A percentile compares a stretch with the other conserved stretches of the same genome.
These are phyloP conservation scores for Prorocentrum cordatum DNA, from an alignment of 169 alveolate genomes.

Conservation along the genomic window DNA sequence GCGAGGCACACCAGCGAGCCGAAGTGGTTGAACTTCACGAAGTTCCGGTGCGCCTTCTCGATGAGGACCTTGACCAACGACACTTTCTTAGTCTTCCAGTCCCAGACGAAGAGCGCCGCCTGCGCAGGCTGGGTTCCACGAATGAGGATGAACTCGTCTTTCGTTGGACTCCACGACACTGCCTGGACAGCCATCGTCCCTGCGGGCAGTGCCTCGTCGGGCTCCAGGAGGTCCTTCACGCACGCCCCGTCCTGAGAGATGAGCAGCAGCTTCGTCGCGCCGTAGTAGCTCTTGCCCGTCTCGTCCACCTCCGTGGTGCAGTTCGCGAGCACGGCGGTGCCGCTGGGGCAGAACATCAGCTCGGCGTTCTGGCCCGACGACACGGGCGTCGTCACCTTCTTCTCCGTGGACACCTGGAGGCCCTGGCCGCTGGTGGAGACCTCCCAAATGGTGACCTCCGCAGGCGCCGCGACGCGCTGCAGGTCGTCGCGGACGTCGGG, in stretches of 20 bases:
- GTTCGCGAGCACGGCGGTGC: conserved; percentile 30
- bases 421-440: too few species aligned
- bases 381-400: not conserved
- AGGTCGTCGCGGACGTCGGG: conserved; percentile 40
- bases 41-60: conserved; percentile 58
- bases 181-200: too few species aligned
- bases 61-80: not conserved
- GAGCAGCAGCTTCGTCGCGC: too few species aligned
- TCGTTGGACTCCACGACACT: conserved; percentile 19
- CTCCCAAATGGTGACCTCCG: conserved; percentile 45
- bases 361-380: conserved; percentile 17
- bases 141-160: conserved; percentile 51
- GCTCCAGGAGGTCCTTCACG: too few species aligned
- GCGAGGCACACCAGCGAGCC: conserved; percentile 58
- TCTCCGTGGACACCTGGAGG: too few species aligned
- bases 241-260: too few species aligned
- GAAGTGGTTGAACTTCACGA: conserved; percentile 50
- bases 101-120: not conserved
- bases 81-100: not conserved
- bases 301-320: conserved; percentile 34
- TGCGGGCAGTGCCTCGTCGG: too few species aligned
- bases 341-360: conserved; percentile 22
- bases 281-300: not conserved
- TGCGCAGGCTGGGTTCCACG: not conserved
- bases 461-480: conserved; percentile 59